Evolutionary conservation across 202 grass and related monocot genomes (phyloP).

Genomic region (Eragrostis tef): DNA sequence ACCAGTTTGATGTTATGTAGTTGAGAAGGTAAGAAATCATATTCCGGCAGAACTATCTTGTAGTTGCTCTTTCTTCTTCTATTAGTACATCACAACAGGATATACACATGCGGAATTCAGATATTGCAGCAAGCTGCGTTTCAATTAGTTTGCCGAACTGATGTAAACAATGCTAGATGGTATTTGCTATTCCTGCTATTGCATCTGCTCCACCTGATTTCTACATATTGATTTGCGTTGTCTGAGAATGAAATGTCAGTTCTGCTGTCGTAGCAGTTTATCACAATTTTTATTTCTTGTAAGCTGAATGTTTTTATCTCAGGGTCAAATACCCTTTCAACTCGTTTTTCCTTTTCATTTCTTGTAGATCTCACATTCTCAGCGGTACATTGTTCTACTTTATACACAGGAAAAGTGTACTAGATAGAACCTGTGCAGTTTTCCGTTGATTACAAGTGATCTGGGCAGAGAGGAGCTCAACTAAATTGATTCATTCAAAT

Average conservation of each 20-base stretch:
- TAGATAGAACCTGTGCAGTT: background rate
- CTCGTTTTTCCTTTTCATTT: background rate
- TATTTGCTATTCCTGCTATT: constrained; percentile 4
- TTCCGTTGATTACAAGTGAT: background rate
- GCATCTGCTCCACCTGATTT: background rate
- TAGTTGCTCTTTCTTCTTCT: constrained; percentile 23
- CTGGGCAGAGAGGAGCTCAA: background rate
- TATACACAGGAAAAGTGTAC: background rate
- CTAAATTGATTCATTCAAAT: background rate
- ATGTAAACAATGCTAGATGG: constrained; percentile 20
- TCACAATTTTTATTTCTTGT: constrained; percentile 18
- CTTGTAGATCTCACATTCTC: background rate
- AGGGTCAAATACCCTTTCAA: background rate
- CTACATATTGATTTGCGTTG: background rate
- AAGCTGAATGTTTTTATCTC: background rate
- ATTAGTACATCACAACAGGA: background rate
- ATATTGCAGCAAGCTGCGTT: constrained; percentile 31
- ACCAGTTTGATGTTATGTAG: constrained; percentile 53
- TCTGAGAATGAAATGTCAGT: background rate
- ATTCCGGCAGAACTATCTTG: constrained; percentile 9
- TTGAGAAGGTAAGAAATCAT: constrained; percentile 53
- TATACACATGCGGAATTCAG: background rate
- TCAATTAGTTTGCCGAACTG: background rate
- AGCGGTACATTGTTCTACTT: background rate
- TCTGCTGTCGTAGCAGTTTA: constrained; percentile 1